A percentile compares a stretch with the other conserved stretches of the same genome.
phyloP scores from a whole-genome alignment of 768 basidiomycete species.

The Termitomyces sp. region DNA sequence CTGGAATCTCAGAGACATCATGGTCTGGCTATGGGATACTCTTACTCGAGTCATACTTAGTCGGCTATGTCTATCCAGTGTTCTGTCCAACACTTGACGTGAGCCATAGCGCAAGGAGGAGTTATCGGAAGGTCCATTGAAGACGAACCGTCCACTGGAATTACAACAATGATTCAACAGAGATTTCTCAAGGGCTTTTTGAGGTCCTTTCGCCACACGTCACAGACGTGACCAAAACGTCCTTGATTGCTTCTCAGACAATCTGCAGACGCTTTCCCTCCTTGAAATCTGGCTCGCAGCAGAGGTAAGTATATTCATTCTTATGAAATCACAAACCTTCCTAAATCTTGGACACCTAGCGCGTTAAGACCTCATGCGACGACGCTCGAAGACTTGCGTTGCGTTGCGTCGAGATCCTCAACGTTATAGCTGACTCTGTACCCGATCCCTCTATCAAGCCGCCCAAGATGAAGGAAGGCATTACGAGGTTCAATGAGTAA shows the following conservation, averaged over 20 bases:
- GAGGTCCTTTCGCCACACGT: not conserved
- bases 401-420: not conserved
- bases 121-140: not conserved
- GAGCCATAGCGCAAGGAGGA: not conserved
- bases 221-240: not conserved
- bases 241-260: not conserved
- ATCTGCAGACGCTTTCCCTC: not conserved
- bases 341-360: no score
- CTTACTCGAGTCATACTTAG: no score
- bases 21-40: no score
- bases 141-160: not conserved
- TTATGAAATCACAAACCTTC: not conserved
- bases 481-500: not conserved
- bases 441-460: not conserved
- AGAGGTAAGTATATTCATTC: not conserved
- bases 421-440: not conserved
- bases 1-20: no score
- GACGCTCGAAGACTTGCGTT: not conserved
- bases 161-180: not conserved
- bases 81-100: not conserved
- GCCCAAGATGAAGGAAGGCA: not conserved
- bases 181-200: not conserved
- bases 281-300: not conserved
- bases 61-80: not conserved
- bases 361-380: no score